phyloP scores from a whole-genome alignment of 352 stramenopile species.

The Pythium monospermum region DNA sequence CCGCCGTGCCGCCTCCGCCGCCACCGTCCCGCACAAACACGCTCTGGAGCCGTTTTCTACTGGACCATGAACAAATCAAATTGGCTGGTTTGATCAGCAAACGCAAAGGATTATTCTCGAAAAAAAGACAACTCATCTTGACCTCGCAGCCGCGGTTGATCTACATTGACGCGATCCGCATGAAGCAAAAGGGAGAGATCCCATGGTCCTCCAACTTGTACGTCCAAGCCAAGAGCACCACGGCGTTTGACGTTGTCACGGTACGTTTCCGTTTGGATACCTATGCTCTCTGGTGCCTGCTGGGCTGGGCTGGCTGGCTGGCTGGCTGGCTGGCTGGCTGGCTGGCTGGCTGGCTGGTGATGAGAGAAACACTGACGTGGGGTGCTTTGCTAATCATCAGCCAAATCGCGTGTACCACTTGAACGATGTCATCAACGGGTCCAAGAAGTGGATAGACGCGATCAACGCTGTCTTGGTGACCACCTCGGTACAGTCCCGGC shows the following conservation, averaged over 20 bases:
- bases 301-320: too few relatives aligned
- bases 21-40: slow-evolving; percentile 67
- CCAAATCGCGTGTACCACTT: slow-evolving; percentile 86
- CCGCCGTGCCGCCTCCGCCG: slow-evolving; percentile 45
- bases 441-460: slow-evolving; percentile 87
- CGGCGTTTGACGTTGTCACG: slow-evolving; percentile 84
- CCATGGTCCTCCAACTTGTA: slow-evolving; percentile 84
- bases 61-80: slow-evolving; percentile 86
- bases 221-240: slow-evolving; percentile 80
- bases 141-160: slow-evolving; percentile 84
- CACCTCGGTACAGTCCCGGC: slow-evolving; percentile 56
- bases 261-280: slow-evolving; percentile 23
- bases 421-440: slow-evolving; percentile 85
- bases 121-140: slow-evolving; percentile 84
- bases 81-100: slow-evolving; percentile 85
- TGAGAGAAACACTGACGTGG: background rate
- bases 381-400: slow-evolving; percentile 23
- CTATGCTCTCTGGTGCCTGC: too few relatives aligned
- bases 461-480: slow-evolving; percentile 80
- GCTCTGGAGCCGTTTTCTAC: slow-evolving; percentile 81
- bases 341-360: background rate
- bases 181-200: slow-evolving; percentile 88
- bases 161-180: slow-evolving; percentile 89
- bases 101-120: slow-evolving; percentile 85
- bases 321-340: too few relatives aligned